Evolutionary conservation across 495 filamentous ascomycete species (phyloP), one percentile per base, ranked within the genome.

Genomic region (Cryomyces minteri): DNA sequence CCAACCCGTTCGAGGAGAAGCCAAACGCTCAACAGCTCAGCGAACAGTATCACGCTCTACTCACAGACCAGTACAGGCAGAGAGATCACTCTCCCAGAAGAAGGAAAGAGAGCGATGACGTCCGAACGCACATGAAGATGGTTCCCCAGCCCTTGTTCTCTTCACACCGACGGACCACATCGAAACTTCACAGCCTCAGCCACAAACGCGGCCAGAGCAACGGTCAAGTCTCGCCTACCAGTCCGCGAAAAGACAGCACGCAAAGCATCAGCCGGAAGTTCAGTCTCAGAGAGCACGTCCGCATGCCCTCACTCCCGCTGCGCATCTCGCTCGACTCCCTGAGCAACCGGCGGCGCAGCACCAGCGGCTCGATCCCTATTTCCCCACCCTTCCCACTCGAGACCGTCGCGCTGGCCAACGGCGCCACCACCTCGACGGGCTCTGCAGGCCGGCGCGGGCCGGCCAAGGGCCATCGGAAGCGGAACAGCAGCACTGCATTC

Each of bases 71-170:
- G 30, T 49, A 49, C 32, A 46, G 50, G 9, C 31, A 41, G 18
- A 3, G 3, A 38, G 2, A 25, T 25, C 18, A 25, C 18, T 25
- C 18, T 1, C 18, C 34, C 9, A 38, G 1, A 38, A 10, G 34
- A 38, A 14, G 9, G 12, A 14, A 38, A 38, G 34, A 38, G 12
- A 14, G 34, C 34, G 44, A 47, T 25, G 29, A 41, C 6, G 18
- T 49, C 10, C 25, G 42, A 12, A 38, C 28, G 1, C 39, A 54
- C 12, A 52, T 49, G 50, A 52, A 49, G 46, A 25, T 54, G 45
- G 46, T 54, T 12, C 52, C 52, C 11, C 46, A 49, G 14, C 49
- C 52, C 11, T 37, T 54, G 28, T 51, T 54, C 39, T 40, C 12
- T 9, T 9, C 9, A 14, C 9, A 38, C 9, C 1, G 12, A 14